Conservation (phyloP, 768 basidiomycete species). For the Pleurotus ostreatus region DNA sequence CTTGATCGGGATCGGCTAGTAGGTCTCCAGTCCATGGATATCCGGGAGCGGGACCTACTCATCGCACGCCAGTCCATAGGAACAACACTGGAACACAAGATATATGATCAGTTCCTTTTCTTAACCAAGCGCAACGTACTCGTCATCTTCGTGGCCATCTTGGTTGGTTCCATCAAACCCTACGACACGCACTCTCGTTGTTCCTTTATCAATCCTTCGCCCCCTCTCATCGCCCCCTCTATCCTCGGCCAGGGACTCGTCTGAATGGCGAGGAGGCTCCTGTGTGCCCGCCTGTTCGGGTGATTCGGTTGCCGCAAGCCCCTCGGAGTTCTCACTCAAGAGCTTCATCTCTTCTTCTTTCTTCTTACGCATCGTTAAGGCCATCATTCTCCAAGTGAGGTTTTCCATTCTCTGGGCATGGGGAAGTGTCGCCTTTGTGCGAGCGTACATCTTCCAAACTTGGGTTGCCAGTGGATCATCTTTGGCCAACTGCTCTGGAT, state of each 20-base stretch:
- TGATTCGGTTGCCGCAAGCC: constrained; percentile 11
- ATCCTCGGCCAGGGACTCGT: constrained; percentile 17
- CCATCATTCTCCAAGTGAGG: constrained; percentile 98
- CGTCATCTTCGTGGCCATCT: constrained; percentile 67
- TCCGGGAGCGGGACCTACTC: constrained; percentile 86
- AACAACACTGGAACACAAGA: constrained; percentile 38
- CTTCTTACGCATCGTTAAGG: constrained; percentile 87
- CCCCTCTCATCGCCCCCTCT: constrained; percentile 53
- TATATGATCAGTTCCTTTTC: constrained; percentile 11
- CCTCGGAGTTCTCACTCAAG: constrained; percentile 14
- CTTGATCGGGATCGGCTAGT: constrained; percentile 75
- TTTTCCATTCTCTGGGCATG: constrained; percentile 98
- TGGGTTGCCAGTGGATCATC: constrained; percentile 93
- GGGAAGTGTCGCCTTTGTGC: constrained; percentile 83
- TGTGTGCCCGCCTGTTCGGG: constrained; percentile 11
- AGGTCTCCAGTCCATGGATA: constrained; percentile 90
- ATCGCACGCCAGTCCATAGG: constrained; percentile 94
- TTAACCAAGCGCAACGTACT: constrained; percentile 46
- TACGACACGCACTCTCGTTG: constrained; percentile 70
- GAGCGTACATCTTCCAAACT: constrained; percentile 95
- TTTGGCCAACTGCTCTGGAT: constrained; percentile 65
- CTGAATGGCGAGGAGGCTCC: constrained; percentile 17
- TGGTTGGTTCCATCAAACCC: constrained; percentile 78
- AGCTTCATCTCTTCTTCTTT: constrained; percentile 56
- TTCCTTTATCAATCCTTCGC: constrained; percentile 76